These are phyloP conservation scores for Papilionanthe hybrid DNA, from an alignment of 116 monocot species.

Conservation along the genomic window DNA sequence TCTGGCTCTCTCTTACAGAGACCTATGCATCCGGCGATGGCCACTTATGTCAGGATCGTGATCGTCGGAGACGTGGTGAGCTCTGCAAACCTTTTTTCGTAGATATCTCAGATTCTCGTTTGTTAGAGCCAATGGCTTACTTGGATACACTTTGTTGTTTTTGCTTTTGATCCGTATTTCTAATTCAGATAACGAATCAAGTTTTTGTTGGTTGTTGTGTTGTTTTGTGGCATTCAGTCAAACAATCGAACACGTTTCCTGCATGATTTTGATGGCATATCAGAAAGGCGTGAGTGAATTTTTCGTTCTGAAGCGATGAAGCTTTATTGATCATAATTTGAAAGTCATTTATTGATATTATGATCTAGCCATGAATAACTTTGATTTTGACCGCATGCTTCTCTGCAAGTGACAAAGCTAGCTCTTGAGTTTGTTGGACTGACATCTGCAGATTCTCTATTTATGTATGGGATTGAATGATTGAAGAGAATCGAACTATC, in stretches of 20 bases:
- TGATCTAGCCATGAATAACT: no score
- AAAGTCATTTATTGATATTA: no score
- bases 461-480: no score
- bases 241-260: neutral
- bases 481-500: no score
- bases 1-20: no score
- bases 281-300: no score
- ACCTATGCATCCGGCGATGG: slow-evolving; percentile 15
- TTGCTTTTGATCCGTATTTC: neutral
- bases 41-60: slow-evolving; percentile 33
- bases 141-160: neutral
- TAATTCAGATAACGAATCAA: neutral
- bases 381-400: no score
- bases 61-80: slow-evolving; percentile 56
- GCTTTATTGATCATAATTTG: no score
- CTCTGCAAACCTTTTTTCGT: neutral
- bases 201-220: neutral
- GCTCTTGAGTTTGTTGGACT: no score
- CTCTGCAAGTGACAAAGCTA: no score
- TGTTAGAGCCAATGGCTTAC: neutral
- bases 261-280: neutral
- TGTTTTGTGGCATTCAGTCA: neutral
- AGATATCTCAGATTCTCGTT: neutral
- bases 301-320: no score
- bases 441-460: no score